Evolutionary conservation across 2,329 filamentous ascomycete species (phyloP), one percentile per base, ranked within the genome.

Genomic region (Neodidymelliopsis sp.): DNA sequence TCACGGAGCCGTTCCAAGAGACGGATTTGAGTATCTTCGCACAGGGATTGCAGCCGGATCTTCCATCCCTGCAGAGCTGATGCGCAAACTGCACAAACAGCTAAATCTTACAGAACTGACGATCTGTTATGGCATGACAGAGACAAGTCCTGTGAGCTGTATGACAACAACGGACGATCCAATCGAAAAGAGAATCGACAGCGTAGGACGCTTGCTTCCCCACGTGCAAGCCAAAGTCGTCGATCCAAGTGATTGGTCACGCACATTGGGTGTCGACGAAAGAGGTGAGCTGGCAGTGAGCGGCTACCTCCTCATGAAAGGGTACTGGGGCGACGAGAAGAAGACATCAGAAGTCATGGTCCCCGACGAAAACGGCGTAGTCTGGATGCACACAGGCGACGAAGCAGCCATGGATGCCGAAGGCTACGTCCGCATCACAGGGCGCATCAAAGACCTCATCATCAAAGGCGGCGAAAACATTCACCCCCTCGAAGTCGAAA

Each of bases 91-190:
- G 6, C 88, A 93, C 70, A 80, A 80, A 18, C 80, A 77, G 2
- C 78, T 97, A 7, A 94, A 94, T 37, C 77, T 97, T 13, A 83
- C 81, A 0, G 89, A 96, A 46, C 75, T 97, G 16, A 93, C 92
- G 0, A 97, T 96, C 56, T 96, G 92, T 78, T 97, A 97, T 72
- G 92, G 92, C 53, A 96, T 96, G 91, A 97, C 92, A 1, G 92
- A 97, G 74, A 97, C 92, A 1, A 82, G 80, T 37, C 88, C 88
- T 29, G 88, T 90, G 3, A 73, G 67, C 35, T 84, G 83, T 56
- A 96, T 96, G 91, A 96, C 92, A 0, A 79, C 84, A 0, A 92
- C 90, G 0, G 74, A 82, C 13, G 91, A 96, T 66, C 85, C 90
- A 0, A 77, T 90, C 2, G 81, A 81, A 27, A 89, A 88, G 72